Base-by-base conservation (phyloP, 228 moss, liverwort and hornwort genomes). In the Sphagnum magellanicum region DNA sequence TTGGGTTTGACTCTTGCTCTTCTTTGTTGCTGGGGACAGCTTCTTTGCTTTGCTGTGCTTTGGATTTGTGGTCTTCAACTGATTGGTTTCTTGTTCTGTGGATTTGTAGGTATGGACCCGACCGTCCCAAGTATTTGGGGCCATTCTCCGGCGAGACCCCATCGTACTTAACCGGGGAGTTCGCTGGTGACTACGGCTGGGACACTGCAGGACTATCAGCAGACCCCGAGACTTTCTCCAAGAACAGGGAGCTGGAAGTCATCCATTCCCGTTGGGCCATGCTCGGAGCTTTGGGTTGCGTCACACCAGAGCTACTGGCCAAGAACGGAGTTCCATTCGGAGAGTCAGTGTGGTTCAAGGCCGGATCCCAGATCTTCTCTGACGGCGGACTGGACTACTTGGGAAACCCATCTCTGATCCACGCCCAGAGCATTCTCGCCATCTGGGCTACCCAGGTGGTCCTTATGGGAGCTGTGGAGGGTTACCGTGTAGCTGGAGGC, bases 151-250 rank as follows among this genome's bases (percentile, higher is more conserved):
- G 6, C 5, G 71, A 71, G 8, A 78, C 81, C 32, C 81, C 81
- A 7, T 65, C 71, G 32, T 81, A 81, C 52, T 74, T 81, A 68
- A 81, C 77, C 74, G 81, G 81, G 10, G 81, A 81, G 77, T 81
- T 71, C 61, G 77, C 68, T 10, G 68, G 68, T 10, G 68, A 68
- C 68, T 68, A 68, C 48, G 68, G 68, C 57, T 68, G 68, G 68
- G 68, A 68, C 12, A 68, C 68, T 57, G 68, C 68, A 5, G 68
- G 68, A 58, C 68, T 68, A 6, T 68, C 68, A 53, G 51, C 68
- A 5, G 67, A 55, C 53, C 67, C 67, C 46, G 67, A 68, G 53
- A 53, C 52, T 53, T 68, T 70, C 70, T 57, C 68, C 55, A 57
- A 68, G 68, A 51, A 32, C 8, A 60, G 61, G 62, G 62, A 71